Base-by-base conservation (phyloP, 2,329 filamentous ascomycete genomes). In the Colletotrichum orchidophilum region DNA sequence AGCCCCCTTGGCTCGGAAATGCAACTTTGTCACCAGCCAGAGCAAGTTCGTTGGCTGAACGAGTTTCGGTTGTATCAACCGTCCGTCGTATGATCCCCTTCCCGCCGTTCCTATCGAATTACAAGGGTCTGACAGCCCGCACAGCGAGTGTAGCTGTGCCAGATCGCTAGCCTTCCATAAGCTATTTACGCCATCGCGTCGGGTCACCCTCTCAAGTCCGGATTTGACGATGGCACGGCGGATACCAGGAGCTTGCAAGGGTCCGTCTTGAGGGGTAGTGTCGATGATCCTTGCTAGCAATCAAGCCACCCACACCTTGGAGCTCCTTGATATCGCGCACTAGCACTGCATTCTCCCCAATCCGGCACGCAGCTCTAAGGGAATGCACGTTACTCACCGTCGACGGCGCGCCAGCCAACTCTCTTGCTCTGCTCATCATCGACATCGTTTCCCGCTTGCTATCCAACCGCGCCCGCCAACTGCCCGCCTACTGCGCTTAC, bases 261-360 rank as follows among this genome's bases (percentile, higher is more conserved):
- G 42, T 59, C 31, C 52, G 67, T 24, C 24, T 59, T 54, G 64
- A 58, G 52, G 68, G 52, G 58, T 71, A 53, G 64, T 53, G 68
- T 67, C 64, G 50, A 42, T 35, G 55, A 68, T 68, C 52, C 52
- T 33, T 61, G 58, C 58, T 63, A 71, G 68, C 57, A 46, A 61
- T 59, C 24, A 26, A 42, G 68, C 64, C 64, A 52, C 42, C 53
- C 31, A 33, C 24, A 27, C 35, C 31, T 35, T 46, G 21, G 11
- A 67, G 53, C 63, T 50, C 33, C 53, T 62, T 46, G 52, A 63
- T 42, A 58, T 39, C 55, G 31, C 39, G 42, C 63, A 52, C 68
- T 71, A 71, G 39, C 49, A 21, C 58, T 68, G 58, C 64, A 68
- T 53, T 57, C 26, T 58, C 68, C 68, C 64, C 64, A 35, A 71